Percentiles rank a stretch among this genome's conserved stretches.
These are phyloP conservation scores for Talaromyces sp. DNA, from an alignment of 2,329 filamentous ascomycete species.

Conservation along the genomic window DNA sequence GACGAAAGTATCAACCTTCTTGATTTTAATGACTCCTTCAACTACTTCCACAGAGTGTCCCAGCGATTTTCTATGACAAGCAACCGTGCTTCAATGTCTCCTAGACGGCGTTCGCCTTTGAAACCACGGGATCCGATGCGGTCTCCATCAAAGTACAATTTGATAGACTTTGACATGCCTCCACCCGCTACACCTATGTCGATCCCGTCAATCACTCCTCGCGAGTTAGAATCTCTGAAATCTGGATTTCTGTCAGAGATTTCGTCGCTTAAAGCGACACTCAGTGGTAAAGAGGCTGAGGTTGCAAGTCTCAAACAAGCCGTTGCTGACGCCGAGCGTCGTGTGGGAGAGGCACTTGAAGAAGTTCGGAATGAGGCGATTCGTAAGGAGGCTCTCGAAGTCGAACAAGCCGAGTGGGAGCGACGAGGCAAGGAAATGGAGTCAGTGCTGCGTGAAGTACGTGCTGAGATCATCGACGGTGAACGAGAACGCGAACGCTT, in stretches of 20 bases:
- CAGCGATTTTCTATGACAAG: slow-evolving; percentile 45
- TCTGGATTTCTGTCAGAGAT: slow-evolving; percentile 89
- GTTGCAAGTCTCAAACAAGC: slow-evolving; percentile 82
- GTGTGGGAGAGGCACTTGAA: slow-evolving; percentile 82
- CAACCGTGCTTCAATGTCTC: slow-evolving; percentile 35
- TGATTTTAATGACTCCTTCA: slow-evolving; percentile 81
- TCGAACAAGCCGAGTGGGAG: slow-evolving; percentile 80
- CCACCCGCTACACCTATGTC: slow-evolving; percentile 88
- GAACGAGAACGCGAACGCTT: slow-evolving; percentile 81
- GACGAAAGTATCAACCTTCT: slow-evolving; percentile 71
- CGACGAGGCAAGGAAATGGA: slow-evolving; percentile 83
- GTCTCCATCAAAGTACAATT: slow-evolving; percentile 56
- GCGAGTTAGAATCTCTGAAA: slow-evolving; percentile 89
- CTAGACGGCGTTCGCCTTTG: slow-evolving; percentile 42
- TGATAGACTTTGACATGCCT: slow-evolving; percentile 90
- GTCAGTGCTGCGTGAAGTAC: slow-evolving; percentile 70
- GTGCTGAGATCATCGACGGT: slow-evolving; percentile 71
- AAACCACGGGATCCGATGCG: slow-evolving; percentile 37
- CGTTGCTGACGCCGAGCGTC: slow-evolving; percentile 83
- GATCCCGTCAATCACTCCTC: slow-evolving; percentile 82
- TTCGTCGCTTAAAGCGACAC: slow-evolving; percentile 83
- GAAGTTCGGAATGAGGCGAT: slow-evolving; percentile 72
- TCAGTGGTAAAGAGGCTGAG: slow-evolving; percentile 91
- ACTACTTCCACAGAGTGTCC: slow-evolving; percentile 48
- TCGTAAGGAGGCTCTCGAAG: slow-evolving; percentile 65